phyloP scores from a whole-genome alignment of 192 early-diverging fungal genomes.

The Coemansia sp. region DNA sequence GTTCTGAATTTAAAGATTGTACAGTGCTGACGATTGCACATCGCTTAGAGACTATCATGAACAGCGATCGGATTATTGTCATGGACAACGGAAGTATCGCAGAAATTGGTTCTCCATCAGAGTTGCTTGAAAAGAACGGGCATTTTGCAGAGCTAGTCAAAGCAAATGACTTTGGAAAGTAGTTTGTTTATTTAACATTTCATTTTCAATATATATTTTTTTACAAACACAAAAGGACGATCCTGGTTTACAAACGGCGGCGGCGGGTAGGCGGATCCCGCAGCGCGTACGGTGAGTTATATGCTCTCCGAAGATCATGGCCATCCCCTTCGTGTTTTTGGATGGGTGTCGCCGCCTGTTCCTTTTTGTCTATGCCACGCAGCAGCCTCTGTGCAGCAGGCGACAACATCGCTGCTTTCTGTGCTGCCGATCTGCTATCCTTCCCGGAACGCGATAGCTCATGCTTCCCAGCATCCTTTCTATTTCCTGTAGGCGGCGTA shows the following conservation, averaged over 20 bases:
- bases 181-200: too few relatives aligned
- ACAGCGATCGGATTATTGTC: too few relatives aligned
- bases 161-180: too few relatives aligned
- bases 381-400: conserved; percentile 44
- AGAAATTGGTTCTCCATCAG: too few relatives aligned
- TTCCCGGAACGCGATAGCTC: background rate
- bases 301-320: conserved; percentile 20
- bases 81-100: too few relatives aligned
- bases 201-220: too few relatives aligned
- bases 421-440: background rate
- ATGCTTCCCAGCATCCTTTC: background rate
- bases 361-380: background rate
- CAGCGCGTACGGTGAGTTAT: conserved; percentile 37
- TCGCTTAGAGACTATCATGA: too few relatives aligned
- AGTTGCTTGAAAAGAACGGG: too few relatives aligned
- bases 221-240: too few relatives aligned
- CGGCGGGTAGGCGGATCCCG: conserved; percentile 4
- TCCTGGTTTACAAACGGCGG: background rate
- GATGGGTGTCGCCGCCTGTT: background rate
- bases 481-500: background rate
- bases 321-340: background rate
- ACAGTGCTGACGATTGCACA: too few relatives aligned
- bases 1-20: too few relatives aligned
- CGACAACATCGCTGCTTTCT: conserved; percentile 19
- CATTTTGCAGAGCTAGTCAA: too few relatives aligned